A percentile compares a stretch with the other conserved stretches of the same genome.
These are phyloP conservation scores for Syzygium grande DNA, from an alignment of 345 rosid species.

Conservation along the genomic window DNA sequence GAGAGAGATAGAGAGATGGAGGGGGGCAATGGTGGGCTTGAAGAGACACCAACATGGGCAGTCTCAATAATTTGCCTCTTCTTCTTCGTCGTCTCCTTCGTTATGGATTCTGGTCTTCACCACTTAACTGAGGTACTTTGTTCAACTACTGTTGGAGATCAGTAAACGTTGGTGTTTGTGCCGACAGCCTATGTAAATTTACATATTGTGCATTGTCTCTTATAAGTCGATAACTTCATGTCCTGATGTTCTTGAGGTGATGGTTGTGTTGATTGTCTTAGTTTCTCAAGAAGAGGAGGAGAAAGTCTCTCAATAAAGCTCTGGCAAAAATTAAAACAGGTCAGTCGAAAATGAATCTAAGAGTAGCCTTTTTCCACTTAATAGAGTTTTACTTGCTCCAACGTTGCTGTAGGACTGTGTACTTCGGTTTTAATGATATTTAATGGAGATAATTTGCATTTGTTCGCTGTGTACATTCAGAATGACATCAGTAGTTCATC, in stretches of 20 bases:
- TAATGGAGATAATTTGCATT: neutral
- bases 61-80: constrained; percentile 14
- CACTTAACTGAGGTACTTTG: constrained; percentile 4
- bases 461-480: neutral
- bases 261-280: neutral
- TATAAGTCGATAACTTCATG: neutral
- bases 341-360: neutral
- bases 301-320: constrained; percentile 14
- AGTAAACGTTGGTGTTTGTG: neutral
- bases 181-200: neutral
- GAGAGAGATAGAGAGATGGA: neutral
- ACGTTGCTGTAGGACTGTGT: neutral
- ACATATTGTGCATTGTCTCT: neutral
- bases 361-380: neutral
- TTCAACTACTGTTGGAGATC: neutral
- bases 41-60: constrained; percentile 21
- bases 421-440: neutral
- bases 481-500: neutral
- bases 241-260: neutral
- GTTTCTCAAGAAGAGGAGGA: constrained; percentile 11
- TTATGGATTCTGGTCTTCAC: constrained; percentile 11
- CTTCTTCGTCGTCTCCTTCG: constrained; percentile 5
- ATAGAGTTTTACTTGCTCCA: neutral
- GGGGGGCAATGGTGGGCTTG: neutral
- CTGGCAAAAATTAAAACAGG: constrained; percentile 12